Evolutionary conservation across 2,329 filamentous ascomycete species (phyloP).

Genomic region (Xylariaceae sp.): DNA sequence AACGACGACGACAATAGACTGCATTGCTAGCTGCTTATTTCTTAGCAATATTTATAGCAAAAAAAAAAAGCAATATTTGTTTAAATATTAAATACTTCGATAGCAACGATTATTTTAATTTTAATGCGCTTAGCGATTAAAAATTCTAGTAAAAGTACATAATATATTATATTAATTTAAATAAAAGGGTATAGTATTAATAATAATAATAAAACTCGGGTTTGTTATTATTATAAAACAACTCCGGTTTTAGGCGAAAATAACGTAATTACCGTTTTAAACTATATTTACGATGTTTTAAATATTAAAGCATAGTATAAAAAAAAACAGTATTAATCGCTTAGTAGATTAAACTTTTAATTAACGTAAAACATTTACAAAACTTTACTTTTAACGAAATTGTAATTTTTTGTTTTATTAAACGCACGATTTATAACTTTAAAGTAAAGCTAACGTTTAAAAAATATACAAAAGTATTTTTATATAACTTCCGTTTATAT

Average conservation of each 20-base stretch:
- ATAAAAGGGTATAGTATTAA: not conserved
- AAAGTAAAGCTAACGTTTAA: too few relatives aligned
- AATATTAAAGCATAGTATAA: not conserved
- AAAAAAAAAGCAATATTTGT: not conserved
- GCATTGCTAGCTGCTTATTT: conserved; percentile 6
- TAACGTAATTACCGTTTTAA: not conserved
- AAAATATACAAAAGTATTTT: too few relatives aligned
- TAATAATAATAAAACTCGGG: not conserved
- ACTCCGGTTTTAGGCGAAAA: not conserved
- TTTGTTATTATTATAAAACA: not conserved
- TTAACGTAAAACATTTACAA: too few relatives aligned
- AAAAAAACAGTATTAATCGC: not conserved
- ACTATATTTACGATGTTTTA: not conserved
- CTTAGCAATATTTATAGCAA: not conserved
- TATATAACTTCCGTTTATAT: too few relatives aligned
- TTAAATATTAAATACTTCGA: conserved; percentile 2
- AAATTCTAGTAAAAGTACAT: not conserved
- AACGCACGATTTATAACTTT: too few relatives aligned
- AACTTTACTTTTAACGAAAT: too few relatives aligned
- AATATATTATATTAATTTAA: not conserved
- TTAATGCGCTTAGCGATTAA: not conserved
- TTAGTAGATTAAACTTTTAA: not conserved
- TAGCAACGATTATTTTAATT: not conserved
- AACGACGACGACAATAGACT: not conserved
- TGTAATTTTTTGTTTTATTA: too few relatives aligned